phyloP scores from a whole-genome alignment of 106 monocot genomes.

The Xerophyta viscosa region DNA sequence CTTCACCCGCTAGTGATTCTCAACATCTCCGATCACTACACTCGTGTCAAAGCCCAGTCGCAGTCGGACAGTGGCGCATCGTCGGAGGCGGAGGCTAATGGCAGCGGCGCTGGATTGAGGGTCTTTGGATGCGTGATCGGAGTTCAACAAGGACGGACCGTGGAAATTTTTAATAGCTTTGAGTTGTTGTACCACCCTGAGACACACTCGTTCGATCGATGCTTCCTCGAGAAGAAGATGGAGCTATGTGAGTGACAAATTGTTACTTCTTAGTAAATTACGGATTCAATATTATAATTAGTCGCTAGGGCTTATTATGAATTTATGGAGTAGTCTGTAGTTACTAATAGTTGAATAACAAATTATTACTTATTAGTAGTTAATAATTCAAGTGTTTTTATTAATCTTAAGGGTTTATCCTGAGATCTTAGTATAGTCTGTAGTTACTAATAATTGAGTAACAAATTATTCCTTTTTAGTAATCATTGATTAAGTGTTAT shows the following conservation, averaged over 20 bases:
- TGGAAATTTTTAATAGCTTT: slow-evolving; percentile 99
- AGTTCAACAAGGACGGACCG: slow-evolving; percentile 81
- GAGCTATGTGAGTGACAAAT: slow-evolving; percentile 59
- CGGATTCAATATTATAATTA: too few species aligned
- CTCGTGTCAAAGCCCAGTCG: slow-evolving; percentile 66
- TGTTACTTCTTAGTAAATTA: too few species aligned
- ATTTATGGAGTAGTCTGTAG: too few species aligned
- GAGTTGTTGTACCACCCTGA: slow-evolving; percentile 64
- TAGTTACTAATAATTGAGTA: too few species aligned
- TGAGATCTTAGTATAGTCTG: too few species aligned
- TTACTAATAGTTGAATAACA: too few species aligned
- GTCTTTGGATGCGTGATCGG: slow-evolving; percentile 96
- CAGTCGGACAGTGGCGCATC: slow-evolving; percentile 17
- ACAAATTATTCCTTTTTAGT: too few species aligned
- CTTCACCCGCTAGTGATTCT: slow-evolving; percentile 96
- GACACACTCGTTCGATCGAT: slow-evolving; percentile 61
- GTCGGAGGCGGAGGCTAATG: slow-evolving; percentile 8
- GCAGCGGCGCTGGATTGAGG: slow-evolving; percentile 9
- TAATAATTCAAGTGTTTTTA: too few species aligned
- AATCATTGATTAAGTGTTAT: too few species aligned
- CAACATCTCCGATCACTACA: slow-evolving; percentile 97
- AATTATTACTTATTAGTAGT: too few species aligned
- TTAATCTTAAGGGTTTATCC: too few species aligned
- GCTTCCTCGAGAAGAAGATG: slow-evolving; percentile 87
- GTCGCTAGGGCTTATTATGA: too few species aligned